These are phyloP conservation scores for Diaporthe amygdali DNA, from an alignment of 2,329 filamentous ascomycete species.

Conservation along the genomic window DNA sequence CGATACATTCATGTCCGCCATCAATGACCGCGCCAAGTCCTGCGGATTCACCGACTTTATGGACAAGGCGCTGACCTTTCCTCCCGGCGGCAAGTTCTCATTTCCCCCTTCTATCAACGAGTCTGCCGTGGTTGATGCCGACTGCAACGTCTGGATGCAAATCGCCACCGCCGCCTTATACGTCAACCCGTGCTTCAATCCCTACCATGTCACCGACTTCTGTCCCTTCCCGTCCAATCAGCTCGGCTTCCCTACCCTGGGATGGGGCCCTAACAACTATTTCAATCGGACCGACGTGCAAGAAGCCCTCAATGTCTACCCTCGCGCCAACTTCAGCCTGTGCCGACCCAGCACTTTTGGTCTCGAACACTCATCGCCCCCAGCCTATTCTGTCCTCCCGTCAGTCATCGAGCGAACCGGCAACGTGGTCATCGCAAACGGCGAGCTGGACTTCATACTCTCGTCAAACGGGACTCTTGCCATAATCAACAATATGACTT, in stretches of 20 bases:
- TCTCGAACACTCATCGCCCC: conserved; percentile 2
- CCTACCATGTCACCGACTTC: conserved; percentile 63
- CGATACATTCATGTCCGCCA: conserved; percentile 51
- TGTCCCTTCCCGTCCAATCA: conserved; percentile 43
- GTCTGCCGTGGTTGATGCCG: conserved; percentile 7
- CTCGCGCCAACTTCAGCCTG: conserved; percentile 15
- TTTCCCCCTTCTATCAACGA: not conserved
- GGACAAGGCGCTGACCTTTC: conserved; percentile 55
- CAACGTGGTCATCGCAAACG: conserved; percentile 21
- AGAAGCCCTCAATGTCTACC: conserved; percentile 14
- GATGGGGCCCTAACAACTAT: conserved; percentile 23
- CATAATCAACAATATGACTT: conserved; percentile 76
- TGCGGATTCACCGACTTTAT: conserved; percentile 67
- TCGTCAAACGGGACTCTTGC: conserved; percentile 67
- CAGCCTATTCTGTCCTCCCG: not conserved
- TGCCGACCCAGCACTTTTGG: not conserved
- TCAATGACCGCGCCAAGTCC: conserved; percentile 53
- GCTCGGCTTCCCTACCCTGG: conserved; percentile 25
- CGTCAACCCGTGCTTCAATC: conserved; percentile 68
- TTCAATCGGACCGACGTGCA: conserved; percentile 27
- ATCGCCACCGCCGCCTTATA: conserved; percentile 63
- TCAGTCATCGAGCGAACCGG: conserved; percentile 22
- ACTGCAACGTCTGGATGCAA: conserved; percentile 40
- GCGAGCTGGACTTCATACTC: conserved; percentile 56
- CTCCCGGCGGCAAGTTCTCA: conserved; percentile 25